Conservation (phyloP, 352 stramenopile genomes). For the Globisporangium emineosum region DNA sequence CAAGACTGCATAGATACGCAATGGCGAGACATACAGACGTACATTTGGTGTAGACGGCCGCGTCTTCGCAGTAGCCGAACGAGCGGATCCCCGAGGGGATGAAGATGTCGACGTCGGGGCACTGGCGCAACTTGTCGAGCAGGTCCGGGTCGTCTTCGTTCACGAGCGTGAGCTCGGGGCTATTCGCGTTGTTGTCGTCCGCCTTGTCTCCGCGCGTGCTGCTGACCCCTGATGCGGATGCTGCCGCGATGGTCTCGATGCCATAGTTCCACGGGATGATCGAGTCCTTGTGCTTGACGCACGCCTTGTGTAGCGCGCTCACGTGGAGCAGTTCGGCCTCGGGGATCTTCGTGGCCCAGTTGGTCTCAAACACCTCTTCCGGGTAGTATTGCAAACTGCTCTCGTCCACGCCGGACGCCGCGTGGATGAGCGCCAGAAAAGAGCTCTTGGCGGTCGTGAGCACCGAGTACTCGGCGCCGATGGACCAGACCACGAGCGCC, state of each 20-base stretch:
- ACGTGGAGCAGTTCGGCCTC: constrained; percentile 40
- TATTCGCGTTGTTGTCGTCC: constrained; percentile 11
- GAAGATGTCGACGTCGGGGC: constrained; percentile 66
- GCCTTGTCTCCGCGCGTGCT: constrained; percentile 6
- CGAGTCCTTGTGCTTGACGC: constrained; percentile 25
- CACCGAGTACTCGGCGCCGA: constrained; percentile 18
- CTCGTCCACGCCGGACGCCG: constrained; percentile 10
- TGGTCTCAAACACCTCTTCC: constrained; percentile 12
- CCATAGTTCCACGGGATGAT: constrained; percentile 32
- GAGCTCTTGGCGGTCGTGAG: constrained; percentile 16
- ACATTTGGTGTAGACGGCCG: constrained; percentile 62
- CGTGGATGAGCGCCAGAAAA: constrained; percentile 13
- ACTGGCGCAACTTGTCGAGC: constrained; percentile 41
- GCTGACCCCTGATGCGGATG: not conserved
- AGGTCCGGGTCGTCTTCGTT: constrained; percentile 28
- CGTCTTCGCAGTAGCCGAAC: constrained; percentile 71
- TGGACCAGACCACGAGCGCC: constrained; percentile 16
- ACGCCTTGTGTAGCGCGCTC: constrained; percentile 31
- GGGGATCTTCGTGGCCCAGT: constrained; percentile 20
- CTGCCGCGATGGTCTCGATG: constrained; percentile 12
- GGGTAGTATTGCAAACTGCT: constrained; percentile 10
- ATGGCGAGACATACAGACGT: constrained; percentile 4
- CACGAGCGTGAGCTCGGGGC: constrained; percentile 22
- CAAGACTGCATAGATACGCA: not conserved
- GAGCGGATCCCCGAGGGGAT: constrained; percentile 38